Evolutionary conservation across 139 green algal species (phyloP), one percentile per base, ranked within the genome.

Genomic region (Chlamydomonas sp.): DNA sequence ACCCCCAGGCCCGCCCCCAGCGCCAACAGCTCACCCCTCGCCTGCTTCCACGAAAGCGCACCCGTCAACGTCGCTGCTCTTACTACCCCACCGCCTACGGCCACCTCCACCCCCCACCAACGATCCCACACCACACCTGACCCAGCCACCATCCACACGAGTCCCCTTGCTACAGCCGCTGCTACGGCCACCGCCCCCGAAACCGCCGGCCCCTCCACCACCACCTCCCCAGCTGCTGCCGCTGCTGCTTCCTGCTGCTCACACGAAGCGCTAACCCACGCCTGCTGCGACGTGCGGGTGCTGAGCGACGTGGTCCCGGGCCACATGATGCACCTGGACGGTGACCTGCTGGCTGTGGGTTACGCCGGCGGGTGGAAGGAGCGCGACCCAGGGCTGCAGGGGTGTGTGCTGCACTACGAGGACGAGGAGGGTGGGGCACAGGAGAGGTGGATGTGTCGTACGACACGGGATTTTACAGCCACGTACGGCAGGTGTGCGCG

Each of bases 341-440:
- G 79, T 0, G 64, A 84, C 64, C 63, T 84, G 12, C 10, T 76
- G 12, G 63, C 64, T 20, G 10, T 84, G n/a, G 63, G 2, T 49
- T 68, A 49, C 58, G 1, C 58, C 1, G 4, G 2, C 9, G 58
- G 7, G 58, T 78, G 20, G 16, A 78, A 63, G 4, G 1, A 31
- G 2, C 59, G 79, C 6, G 66, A 63, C 17, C 18, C 63, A 2
- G 79, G 63, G 49, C 61, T 57, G 61, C n/a, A n/a, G n/a, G n/a
- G n/a, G n/a, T n/a, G n/a, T n/a, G n/a, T n/a, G 8, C 62, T 6
- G 63, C 9, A 63, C 63, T n/a, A 83, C 18, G 78, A 83, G 61
- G 49, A 4, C 1, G 4, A 63, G 0, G 0, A 2, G 12, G n/a
- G 63, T n/a, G n/a, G n/a, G n/a, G n/a, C n/a, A n/a, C n/a, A n/a